Evolutionary conservation across 2,329 filamentous ascomycete genomes (phyloP).

Genomic region (Calonectria multiphialidica): DNA sequence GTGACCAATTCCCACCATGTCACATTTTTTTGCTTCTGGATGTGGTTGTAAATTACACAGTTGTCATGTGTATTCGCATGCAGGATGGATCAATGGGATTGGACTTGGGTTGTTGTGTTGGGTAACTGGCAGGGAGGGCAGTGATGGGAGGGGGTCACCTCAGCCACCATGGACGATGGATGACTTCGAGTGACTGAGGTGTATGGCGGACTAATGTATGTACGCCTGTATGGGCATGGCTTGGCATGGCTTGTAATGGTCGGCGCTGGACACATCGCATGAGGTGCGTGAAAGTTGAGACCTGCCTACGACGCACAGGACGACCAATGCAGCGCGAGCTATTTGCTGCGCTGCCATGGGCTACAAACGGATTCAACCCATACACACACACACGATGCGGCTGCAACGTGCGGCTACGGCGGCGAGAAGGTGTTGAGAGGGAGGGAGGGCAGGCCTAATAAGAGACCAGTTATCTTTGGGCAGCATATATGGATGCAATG

Average conservation of each 20-base stretch:
- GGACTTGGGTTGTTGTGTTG: conserved; percentile 6
- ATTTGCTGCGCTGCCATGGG: conserved; percentile 14
- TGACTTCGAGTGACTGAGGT: conserved; percentile 1
- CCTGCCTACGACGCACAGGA: conserved; percentile 23
- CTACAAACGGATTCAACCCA: neutral
- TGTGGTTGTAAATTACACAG: conserved; percentile 1
- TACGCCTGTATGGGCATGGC: neutral
- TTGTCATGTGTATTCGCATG: conserved; percentile 8
- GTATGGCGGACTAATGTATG: neutral
- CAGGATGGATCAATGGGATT: conserved; percentile 9
- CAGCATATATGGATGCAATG: conserved; percentile 1
- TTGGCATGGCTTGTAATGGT: neutral
- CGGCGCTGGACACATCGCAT: conserved; percentile 12
- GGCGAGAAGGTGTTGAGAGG: conserved; percentile 20
- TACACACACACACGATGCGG: conserved; percentile 8
- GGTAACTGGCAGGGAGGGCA: neutral
- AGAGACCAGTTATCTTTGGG: conserved; percentile 28
- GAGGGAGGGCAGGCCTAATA: neutral
- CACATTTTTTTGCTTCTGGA: conserved; percentile 3
- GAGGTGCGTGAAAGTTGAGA: conserved; percentile 13
- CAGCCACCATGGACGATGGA: conserved; percentile 3
- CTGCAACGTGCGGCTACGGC: conserved; percentile 33
- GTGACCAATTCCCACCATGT: neutral
- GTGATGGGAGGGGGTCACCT: neutral
- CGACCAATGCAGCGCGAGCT: conserved; percentile 28